Evolutionary conservation across 1,284 basidiomycete species (phyloP).

Genomic region (Pseudomicrostroma phylloplanum): DNA sequence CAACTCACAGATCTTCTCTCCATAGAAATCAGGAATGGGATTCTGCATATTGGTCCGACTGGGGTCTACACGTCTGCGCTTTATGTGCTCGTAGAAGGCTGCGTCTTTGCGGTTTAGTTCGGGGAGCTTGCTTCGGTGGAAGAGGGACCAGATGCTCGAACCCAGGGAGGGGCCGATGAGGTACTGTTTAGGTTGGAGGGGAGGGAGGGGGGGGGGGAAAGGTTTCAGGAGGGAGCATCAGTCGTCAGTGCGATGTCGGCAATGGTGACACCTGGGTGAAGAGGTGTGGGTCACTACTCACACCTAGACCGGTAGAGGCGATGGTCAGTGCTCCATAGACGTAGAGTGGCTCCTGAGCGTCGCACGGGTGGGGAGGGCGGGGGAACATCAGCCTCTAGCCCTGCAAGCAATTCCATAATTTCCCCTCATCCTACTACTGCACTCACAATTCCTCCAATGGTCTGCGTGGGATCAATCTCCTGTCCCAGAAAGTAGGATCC

Average conservation of each 20-base stretch:
- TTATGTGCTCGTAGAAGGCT: slow-evolving; percentile 44
- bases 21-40: slow-evolving; percentile 45
- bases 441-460: slow-evolving; percentile 28
- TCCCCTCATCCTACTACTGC: too few relatives aligned
- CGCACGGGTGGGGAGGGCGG: background rate
- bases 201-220: too few relatives aligned
- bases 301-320: slow-evolving; percentile 24
- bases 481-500: slow-evolving; percentile 42
- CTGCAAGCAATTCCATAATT: too few relatives aligned
- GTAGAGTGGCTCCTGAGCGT: slow-evolving; percentile 30
- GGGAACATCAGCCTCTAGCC: background rate
- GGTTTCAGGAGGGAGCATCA: too few relatives aligned
- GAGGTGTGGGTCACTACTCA: too few relatives aligned
- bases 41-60: slow-evolving; percentile 32
- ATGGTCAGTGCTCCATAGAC: slow-evolving; percentile 41
- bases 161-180: slow-evolving; percentile 43
- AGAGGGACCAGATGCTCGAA: slow-evolving; percentile 29
- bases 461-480: slow-evolving; percentile 38
- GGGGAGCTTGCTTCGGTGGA: slow-evolving; percentile 31
- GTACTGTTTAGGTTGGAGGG: slow-evolving; percentile 20
- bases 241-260: too few relatives aligned
- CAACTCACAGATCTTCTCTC: slow-evolving; percentile 33
- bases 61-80: slow-evolving; percentile 37
- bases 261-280: too few relatives aligned
- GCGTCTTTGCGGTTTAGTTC: slow-evolving; percentile 39